Base-by-base conservation (phyloP, 169 alveolate species). In the Plasmodium ovale region DNA sequence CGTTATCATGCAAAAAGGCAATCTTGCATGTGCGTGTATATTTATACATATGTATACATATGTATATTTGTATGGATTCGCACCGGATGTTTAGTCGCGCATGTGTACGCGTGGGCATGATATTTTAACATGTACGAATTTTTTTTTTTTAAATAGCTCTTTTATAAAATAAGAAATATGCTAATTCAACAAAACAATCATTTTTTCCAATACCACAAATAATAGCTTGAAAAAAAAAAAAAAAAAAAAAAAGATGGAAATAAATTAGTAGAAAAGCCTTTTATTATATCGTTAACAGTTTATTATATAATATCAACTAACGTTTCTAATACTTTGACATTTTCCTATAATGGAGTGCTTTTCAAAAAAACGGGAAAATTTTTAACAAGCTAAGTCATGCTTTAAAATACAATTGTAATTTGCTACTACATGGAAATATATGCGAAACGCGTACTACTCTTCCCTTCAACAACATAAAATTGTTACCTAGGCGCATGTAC, bases 321-420 rank as follows among this genome's bases (percentile, higher is more conserved):
- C 37, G 27, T 64, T 64, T 64, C 29, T 44, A 3, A 10, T 35
- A 64, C 35, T 64, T 64, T 37, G 21, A 19, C 35, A 23, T 64
- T 44, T 64, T 64, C 73, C 73, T 64, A 64, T 47, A 64, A 64
- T 64, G 58, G 54, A 37, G 35, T 29, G 23, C 35, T 29, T 16
- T 64, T 64, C 10, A 33, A 39, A 64, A 10, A 51, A 51, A 7
- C 6, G 27, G n/a, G n/a, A 51, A 51, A 51, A n/a, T n/a, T n/a
- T n/a, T n/a, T n/a, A n/a, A n/a, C n/a, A n/a, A n/a, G n/a, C n/a
- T n/a, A n/a, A n/a, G n/a, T n/a, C n/a, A n/a, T n/a, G n/a, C n/a
- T n/a, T n/a, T n/a, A n/a, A n/a, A n/a, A n/a, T n/a, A n/a, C n/a
- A n/a, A n/a, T n/a, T n/a, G n/a, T n/a, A n/a, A n/a, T n/a, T n/a